These are phyloP conservation scores for Aspergillus sp. DNA, from an alignment of 2,329 filamentous ascomycete species.

Conservation along the genomic window DNA sequence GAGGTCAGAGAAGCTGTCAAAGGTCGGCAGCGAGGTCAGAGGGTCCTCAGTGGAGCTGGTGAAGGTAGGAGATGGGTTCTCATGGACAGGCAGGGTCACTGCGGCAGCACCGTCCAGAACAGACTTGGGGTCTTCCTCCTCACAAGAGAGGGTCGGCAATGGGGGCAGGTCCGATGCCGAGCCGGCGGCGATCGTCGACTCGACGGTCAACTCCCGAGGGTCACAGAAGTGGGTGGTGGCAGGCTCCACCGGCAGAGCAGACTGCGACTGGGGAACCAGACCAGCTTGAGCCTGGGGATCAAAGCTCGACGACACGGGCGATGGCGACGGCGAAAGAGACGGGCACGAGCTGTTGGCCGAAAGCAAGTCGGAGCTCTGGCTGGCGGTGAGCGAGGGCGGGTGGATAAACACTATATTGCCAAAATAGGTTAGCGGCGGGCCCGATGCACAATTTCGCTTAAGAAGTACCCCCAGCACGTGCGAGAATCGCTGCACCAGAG, in stretches of 20 bases:
- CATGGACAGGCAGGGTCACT: slow-evolving; percentile 31
- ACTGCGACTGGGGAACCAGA: slow-evolving; percentile 54
- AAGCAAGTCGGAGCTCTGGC: slow-evolving; percentile 61
- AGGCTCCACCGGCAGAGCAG: slow-evolving; percentile 54
- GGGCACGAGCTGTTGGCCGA: slow-evolving; percentile 65
- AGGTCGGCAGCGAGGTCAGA: slow-evolving; percentile 59
- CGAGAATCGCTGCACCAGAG: background rate
- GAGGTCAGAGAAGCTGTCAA: slow-evolving; percentile 81
- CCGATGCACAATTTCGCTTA: too few species aligned
- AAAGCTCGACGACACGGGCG: slow-evolving; percentile 64
- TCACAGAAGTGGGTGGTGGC: slow-evolving; percentile 81
- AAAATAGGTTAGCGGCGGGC: background rate
- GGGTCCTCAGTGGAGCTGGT: slow-evolving; percentile 41
- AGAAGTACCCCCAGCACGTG: too few species aligned
- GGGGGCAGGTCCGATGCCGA: slow-evolving; percentile 56
- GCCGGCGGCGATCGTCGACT: slow-evolving; percentile 39
- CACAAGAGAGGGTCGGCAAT: slow-evolving; percentile 45
- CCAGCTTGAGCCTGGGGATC: slow-evolving; percentile 45
- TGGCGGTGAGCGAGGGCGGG: slow-evolving; percentile 58
- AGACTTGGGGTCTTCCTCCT: slow-evolving; percentile 34
- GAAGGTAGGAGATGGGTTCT: slow-evolving; percentile 32
- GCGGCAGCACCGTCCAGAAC: slow-evolving; percentile 27
- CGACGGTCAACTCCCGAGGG: slow-evolving; percentile 78
- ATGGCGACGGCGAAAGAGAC: slow-evolving; percentile 80
- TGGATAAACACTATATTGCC: slow-evolving; percentile 56